A percentile compares a stretch with the other conserved stretches of the same genome.
Evolutionary conservation across 768 basidiomycete genomes (phyloP).

Genomic region (Suillus paluster): DNA sequence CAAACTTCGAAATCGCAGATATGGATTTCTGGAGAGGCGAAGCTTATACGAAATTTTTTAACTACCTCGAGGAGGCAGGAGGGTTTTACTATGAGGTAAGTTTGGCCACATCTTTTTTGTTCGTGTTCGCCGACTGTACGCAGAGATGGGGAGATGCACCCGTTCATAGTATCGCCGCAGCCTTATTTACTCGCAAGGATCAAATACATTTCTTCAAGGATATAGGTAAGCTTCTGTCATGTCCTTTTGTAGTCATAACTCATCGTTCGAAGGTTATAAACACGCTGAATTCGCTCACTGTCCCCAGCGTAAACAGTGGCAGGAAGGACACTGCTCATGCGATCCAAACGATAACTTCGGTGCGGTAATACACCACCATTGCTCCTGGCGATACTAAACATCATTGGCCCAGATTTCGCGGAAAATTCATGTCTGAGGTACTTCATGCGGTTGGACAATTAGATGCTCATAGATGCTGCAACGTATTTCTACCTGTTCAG

Average conservation of each 20-base stretch:
- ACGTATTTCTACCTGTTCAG: neutral
- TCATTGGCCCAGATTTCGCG: slow-evolving; percentile 31
- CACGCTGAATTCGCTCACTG: slow-evolving; percentile 97
- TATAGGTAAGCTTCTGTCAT: slow-evolving; percentile 52
- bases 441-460: slow-evolving; percentile 31
- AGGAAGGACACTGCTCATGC: slow-evolving; percentile 86
- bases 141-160: slow-evolving; percentile 94
- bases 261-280: slow-evolving; percentile 54
- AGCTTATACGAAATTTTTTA: slow-evolving; percentile 82
- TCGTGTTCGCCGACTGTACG: slow-evolving; percentile 5
- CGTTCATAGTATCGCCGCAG: slow-evolving; percentile 88
- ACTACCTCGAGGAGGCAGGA: slow-evolving; percentile 76
- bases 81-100: slow-evolving; percentile 89
- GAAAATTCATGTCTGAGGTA: slow-evolving; percentile 33
- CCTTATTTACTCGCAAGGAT: slow-evolving; percentile 85
- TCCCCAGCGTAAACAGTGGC: slow-evolving; percentile 71
- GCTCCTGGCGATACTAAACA: slow-evolving; percentile 1
- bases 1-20: slow-evolving; percentile 90
- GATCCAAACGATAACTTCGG: slow-evolving; percentile 77
- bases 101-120: neutral
- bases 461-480: neutral
- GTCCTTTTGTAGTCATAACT: slow-evolving; percentile 2
- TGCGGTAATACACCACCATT: slow-evolving; percentile 33
- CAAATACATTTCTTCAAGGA: slow-evolving; percentile 96
- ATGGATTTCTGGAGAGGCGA: slow-evolving; percentile 85